Conservation (phyloP, 2,329 filamentous ascomycete genomes). For the Alternaria gansuensis region DNA sequence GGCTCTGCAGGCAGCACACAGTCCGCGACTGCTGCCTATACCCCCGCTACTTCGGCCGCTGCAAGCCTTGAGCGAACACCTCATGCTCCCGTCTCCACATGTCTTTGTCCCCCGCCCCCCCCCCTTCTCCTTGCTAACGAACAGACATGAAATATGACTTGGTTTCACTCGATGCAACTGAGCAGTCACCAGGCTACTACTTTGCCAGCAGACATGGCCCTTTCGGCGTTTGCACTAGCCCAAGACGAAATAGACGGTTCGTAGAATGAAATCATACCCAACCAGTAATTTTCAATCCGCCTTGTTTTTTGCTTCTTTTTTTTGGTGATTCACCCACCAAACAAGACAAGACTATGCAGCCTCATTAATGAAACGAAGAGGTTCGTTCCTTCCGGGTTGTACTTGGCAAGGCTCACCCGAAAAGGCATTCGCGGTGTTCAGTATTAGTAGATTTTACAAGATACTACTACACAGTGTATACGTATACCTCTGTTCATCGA, state of each 20-base stretch:
- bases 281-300: not conserved
- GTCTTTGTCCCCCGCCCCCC: slow-evolving; percentile 15
- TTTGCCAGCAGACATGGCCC: not conserved
- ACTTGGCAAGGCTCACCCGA: not conserved
- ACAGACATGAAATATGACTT: slow-evolving; percentile 14
- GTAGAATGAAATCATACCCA: slow-evolving; percentile 22
- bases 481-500: not conserved
- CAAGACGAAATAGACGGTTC: slow-evolving; percentile 4
- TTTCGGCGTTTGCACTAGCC: slow-evolving; percentile 14
- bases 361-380: not conserved
- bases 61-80: slow-evolving; percentile 69
- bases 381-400: not conserved
- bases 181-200: not conserved
- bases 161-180: slow-evolving; percentile 3
- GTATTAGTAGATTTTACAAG: not conserved
- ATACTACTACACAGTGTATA: not conserved
- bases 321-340: not conserved
- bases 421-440: not conserved
- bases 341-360: not conserved
- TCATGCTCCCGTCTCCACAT: not conserved
- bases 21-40: slow-evolving; percentile 77
- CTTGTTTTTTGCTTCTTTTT: not conserved
- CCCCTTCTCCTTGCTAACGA: slow-evolving; percentile 6
- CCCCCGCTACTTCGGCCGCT: slow-evolving; percentile 81
- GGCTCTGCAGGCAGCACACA: slow-evolving; percentile 72